Percentiles rank a stretch among this genome's conserved stretches.
Conservation (phyloP, 2,329 filamentous ascomycete genomes). For the Lachnellula subtilissima region DNA sequence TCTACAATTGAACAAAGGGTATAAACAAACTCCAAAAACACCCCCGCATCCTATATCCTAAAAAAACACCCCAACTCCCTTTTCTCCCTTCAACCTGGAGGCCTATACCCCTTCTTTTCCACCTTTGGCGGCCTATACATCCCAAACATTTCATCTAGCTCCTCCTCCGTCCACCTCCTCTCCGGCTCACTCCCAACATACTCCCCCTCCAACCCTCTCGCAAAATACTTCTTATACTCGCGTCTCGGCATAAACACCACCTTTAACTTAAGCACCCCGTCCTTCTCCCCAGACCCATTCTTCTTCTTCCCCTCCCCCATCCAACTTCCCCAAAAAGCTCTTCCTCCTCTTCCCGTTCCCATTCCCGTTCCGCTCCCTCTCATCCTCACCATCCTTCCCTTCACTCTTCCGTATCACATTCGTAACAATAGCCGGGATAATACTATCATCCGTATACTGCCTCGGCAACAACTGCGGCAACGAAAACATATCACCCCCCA, state of each 20-base stretch:
- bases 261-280: conserved; percentile 15
- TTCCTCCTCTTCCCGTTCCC: conserved; percentile 5
- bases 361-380: background rate
- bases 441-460: conserved; percentile 28
- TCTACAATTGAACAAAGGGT: no score
- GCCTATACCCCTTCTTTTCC: conserved; percentile 4
- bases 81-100: background rate
- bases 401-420: conserved; percentile 7
- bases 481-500: conserved; percentile 17
- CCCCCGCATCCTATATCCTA: no score
- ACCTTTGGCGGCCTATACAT: conserved; percentile 19
- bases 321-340: conserved; percentile 9
- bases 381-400: background rate
- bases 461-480: conserved; percentile 24
- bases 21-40: no score
- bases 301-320: conserved; percentile 8
- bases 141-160: conserved; percentile 26
- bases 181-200: conserved; percentile 29
- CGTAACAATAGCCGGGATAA: conserved; percentile 28
- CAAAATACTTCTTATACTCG: conserved; percentile 29
- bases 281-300: conserved; percentile 4
- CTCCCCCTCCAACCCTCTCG: conserved; percentile 22
- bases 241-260: conserved; percentile 30
- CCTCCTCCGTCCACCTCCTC: conserved; percentile 28
- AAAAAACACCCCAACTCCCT: no score